A percentile compares a stretch with the other conserved stretches of the same genome.
These are phyloP conservation scores for Nemania bipapillata DNA, from an alignment of 2,329 filamentous ascomycete species.

Conservation along the genomic window DNA sequence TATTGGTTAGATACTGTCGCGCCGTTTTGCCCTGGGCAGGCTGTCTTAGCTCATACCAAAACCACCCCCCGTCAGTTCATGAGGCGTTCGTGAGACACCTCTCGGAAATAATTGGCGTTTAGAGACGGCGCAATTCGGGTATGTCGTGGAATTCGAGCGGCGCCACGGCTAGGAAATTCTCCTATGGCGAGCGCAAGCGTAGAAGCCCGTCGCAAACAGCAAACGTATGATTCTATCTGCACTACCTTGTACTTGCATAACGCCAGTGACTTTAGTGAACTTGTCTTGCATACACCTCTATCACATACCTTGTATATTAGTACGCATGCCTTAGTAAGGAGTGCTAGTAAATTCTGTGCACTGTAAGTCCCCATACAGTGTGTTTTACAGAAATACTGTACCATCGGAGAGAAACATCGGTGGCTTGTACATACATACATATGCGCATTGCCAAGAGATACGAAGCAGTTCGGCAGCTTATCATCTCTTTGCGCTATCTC, in stretches of 20 bases:
- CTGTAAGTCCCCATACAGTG: constrained; percentile 21
- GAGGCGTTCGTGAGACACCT: constrained; percentile 16
- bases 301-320: constrained; percentile 7
- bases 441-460: constrained; percentile 27
- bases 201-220: constrained; percentile 15
- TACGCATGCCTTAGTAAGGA: neutral
- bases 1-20: constrained; percentile 6
- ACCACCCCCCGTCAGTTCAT: constrained; percentile 3
- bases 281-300: constrained; percentile 20
- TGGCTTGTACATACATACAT: neutral
- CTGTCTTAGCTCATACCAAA: neutral
- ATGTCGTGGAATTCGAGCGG: constrained; percentile 11
- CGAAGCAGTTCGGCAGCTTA: constrained; percentile 11
- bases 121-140: neutral
- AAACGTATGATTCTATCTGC: constrained; percentile 21
- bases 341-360: neutral
- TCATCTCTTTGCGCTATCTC: constrained; percentile 23
- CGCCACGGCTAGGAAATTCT: neutral
- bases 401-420: neutral
- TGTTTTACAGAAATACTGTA: neutral
- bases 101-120: neutral
- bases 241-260: constrained; percentile 14
- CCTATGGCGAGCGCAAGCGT: constrained; percentile 14
- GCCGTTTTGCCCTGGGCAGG: neutral
- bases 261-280: constrained; percentile 18